Conservation (phyloP, 495 filamentous ascomycete species). For the Hypoxylon intermedium region DNA sequence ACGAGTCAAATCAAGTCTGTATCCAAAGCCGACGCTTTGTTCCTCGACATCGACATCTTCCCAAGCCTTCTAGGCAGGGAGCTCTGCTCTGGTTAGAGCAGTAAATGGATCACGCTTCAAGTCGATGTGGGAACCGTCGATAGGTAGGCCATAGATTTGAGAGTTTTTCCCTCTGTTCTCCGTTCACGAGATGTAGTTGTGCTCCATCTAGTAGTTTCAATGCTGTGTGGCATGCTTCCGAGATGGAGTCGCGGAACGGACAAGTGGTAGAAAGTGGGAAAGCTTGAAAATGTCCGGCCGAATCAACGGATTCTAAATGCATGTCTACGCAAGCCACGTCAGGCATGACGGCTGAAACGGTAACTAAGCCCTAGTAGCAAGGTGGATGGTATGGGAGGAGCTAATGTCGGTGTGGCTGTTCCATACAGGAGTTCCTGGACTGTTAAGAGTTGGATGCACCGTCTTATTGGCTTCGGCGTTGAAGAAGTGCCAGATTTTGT, state of each 20-base stretch:
- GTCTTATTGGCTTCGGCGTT: conserved; percentile 14
- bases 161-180: no score
- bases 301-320: conserved; percentile 17
- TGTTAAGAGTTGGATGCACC: conserved; percentile 5
- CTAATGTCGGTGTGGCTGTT: conserved; percentile 35
- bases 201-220: conserved; percentile 4
- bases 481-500: conserved; percentile 3
- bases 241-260: conserved; percentile 23
- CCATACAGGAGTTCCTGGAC: conserved; percentile 12
- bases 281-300: conserved; percentile 8
- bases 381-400: conserved; percentile 29
- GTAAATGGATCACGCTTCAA: no score
- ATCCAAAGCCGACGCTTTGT: neutral
- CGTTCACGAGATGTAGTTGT: neutral
- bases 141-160: no score
- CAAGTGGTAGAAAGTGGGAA: conserved; percentile 12
- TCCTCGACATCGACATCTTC: neutral
- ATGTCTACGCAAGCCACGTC: conserved; percentile 28
- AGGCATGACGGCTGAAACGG: conserved; percentile 35
- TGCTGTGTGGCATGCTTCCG: conserved; percentile 1
- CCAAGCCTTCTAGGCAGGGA: no score
- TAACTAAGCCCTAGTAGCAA: conserved; percentile 23
- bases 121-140: no score
- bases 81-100: no score
- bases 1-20: no score